phyloP scores from a whole-genome alignment of 139 green algal genomes.

The Spirogloea muscicola region DNA sequence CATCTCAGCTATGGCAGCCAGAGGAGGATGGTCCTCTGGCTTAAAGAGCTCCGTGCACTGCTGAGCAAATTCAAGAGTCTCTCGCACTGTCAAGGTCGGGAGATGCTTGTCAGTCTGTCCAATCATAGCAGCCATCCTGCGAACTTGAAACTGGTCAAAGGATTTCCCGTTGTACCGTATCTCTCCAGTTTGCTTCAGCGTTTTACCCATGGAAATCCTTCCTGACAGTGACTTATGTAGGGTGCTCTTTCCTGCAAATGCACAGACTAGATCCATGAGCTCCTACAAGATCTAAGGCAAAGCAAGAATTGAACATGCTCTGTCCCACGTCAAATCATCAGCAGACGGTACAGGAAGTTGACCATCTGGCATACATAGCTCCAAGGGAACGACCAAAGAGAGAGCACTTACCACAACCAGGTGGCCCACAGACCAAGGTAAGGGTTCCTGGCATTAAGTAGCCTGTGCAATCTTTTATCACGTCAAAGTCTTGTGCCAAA shows the following conservation, averaged over 20 bases:
- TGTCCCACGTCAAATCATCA: no score
- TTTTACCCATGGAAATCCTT: no score
- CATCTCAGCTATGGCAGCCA: neutral
- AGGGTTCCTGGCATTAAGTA: conserved; percentile 31
- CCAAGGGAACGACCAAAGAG: no score
- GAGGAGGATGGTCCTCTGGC: neutral
- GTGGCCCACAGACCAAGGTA: conserved; percentile 5
- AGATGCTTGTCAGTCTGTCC: conserved; percentile 24
- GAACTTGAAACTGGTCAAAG: conserved; percentile 1
- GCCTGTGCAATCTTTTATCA: conserved; percentile 11
- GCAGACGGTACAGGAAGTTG: no score
- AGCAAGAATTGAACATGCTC: no score
- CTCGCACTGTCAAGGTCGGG: conserved; percentile 17
- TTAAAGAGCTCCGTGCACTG: neutral
- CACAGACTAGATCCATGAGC: no score
- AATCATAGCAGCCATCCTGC: conserved; percentile 4
- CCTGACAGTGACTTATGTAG: no score
- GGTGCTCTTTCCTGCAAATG: no score
- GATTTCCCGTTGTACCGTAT: conserved; percentile 16
- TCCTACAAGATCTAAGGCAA: no score
- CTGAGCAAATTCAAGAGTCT: conserved; percentile 23
- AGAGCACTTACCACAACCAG: conserved; percentile 9
- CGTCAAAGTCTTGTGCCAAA: neutral
- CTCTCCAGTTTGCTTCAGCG: neutral
- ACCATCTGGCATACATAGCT: no score